phyloP scores from a whole-genome alignment of 2,329 filamentous ascomycete species.

The Ceratocystiopsis brevicomis region DNA sequence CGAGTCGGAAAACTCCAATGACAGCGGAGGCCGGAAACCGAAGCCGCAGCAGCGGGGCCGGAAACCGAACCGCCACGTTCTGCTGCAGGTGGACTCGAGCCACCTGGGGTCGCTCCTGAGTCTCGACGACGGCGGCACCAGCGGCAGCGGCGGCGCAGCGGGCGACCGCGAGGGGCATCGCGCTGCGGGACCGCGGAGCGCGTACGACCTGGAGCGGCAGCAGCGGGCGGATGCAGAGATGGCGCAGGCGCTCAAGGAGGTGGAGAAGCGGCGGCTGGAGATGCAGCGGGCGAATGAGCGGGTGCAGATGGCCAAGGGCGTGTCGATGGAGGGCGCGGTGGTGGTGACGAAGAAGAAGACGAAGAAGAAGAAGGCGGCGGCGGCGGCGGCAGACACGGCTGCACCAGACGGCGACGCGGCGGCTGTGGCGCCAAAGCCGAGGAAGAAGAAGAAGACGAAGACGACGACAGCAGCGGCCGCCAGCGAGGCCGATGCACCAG shows the following conservation, averaged over 20 bases:
- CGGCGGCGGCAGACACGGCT: not conserved
- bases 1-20: conserved; percentile 33
- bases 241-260: conserved; percentile 70
- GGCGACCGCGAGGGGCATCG: not conserved
- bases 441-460: conserved; percentile 22
- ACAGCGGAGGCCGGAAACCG: conserved; percentile 25
- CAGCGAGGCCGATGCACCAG: conserved; percentile 1
- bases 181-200: conserved; percentile 1
- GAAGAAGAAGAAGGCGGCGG: conserved; percentile 39
- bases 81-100: conserved; percentile 77
- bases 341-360: conserved; percentile 52
- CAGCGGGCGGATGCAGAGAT: conserved; percentile 74
- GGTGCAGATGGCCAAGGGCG: conserved; percentile 51
- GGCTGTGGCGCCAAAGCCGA: conserved; percentile 13
- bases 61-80: conserved; percentile 31
- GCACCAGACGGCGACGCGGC: no score
- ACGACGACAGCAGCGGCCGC: conserved; percentile 4
- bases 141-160: conserved; percentile 7
- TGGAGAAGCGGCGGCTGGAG: conserved; percentile 68
- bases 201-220: conserved; percentile 43
- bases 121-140: conserved; percentile 34
- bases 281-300: conserved; percentile 72
- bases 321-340: conserved; percentile 43
- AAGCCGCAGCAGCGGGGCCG: conserved; percentile 32
- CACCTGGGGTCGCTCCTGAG: conserved; percentile 57